Evolutionary conservation across 192 early-diverging fungal genomes (phyloP).

Genomic region (Backusella macrospora): DNA sequence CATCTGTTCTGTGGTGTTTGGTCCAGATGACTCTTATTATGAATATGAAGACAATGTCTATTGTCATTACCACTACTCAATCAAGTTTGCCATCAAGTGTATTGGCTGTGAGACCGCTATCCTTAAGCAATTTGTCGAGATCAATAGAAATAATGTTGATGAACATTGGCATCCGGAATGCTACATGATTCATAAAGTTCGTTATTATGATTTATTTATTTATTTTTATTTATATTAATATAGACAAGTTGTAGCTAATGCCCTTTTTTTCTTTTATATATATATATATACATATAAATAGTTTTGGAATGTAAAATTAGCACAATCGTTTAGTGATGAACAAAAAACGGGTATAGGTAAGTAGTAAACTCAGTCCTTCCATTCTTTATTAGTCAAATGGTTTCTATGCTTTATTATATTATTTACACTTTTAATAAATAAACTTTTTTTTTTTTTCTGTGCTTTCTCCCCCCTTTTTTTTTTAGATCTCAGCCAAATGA

Average conservation of each 20-base stretch:
- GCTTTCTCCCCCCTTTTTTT: neutral
- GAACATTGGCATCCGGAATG: constrained; percentile 99
- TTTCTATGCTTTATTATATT: neutral
- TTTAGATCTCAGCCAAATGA: constrained; percentile 33
- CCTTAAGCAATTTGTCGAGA: constrained; percentile 96
- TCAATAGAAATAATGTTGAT: constrained; percentile 69
- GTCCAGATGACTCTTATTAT: constrained; percentile 95
- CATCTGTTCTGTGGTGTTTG: constrained; percentile 90
- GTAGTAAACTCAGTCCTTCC: neutral
- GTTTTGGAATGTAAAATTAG: constrained; percentile 68
- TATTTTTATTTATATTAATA: constrained; percentile 22
- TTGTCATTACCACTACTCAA: constrained; percentile 95
- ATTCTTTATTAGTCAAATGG: neutral
- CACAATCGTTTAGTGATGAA: constrained; percentile 38
- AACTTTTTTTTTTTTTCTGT: neutral
- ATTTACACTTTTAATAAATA: neutral
- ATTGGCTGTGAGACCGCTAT: constrained; percentile 95
- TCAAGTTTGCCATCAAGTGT: constrained; percentile 89
- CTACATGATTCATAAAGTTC: constrained; percentile 98
- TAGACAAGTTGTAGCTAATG: neutral
- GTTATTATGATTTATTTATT: constrained; percentile 14
- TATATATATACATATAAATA: constrained; percentile 17
- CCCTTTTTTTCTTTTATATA: too few relatives aligned
- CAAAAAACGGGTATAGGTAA: neutral
- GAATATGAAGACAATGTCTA: constrained; percentile 92